Base-by-base conservation (phyloP, 495 filamentous ascomycete species). In the Cudoniella acicularis region DNA sequence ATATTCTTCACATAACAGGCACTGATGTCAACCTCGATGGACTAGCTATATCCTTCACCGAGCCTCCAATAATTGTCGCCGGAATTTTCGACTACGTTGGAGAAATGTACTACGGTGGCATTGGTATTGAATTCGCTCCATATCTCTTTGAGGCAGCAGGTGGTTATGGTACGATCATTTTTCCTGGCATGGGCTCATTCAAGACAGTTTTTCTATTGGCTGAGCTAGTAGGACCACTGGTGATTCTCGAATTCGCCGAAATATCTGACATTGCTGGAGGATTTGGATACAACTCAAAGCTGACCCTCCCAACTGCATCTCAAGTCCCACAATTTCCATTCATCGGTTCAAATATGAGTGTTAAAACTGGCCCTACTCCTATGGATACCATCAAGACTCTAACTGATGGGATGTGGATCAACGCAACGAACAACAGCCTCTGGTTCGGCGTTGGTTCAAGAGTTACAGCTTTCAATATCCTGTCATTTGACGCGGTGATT, bases 361-460 rank as follows among this genome's bases (percentile, higher is more conserved):
- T 17, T 4, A 16, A 16, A n/a, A 17, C 18, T 45, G 20, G 20
- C 43, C 21, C 42, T n/a, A 17, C 24, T n/a, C 25, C 58, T 10
- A n/a, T 55, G 36, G 59, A 55, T 1, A 56, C 54, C 0, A 45
- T 70, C 2, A 22, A 53, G 16, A 49, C 17, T 26, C 52, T 70
- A 46, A 23, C 52, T 25, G 30, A 60, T 49, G 27, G 30, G 2
- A 40, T 45, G 17, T 75, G 67, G 71, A 62, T 76, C 46, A 41
- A 9, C 1, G 49, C 63, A 1, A 27, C 63, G 16, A 46, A 68
- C 0, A 65, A 60, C 23, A 59, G 64, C 2, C 72, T 67, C 55
- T 81, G 77, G 77, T 16, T 72, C 1, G 75, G 76, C 0, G 72
- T 67, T 0, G 78, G 79, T 0, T 48, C 80, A 11, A 70, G 63